A percentile compares a stretch with the other conserved stretches of the same genome.
Conservation (phyloP, 305 asterid genomes). For the Nicotiana rustica region DNA sequence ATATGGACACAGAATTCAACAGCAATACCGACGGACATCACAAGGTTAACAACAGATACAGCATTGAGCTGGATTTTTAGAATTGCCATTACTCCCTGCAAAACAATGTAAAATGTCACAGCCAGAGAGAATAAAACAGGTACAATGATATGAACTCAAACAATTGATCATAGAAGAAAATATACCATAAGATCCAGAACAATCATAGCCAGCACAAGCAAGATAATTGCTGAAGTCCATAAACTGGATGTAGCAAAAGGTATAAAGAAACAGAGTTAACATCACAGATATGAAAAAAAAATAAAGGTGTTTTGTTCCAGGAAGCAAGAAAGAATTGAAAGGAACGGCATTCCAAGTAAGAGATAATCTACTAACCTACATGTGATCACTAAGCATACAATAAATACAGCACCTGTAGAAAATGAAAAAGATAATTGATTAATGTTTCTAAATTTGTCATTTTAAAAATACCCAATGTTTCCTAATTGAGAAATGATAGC, state of each 20-base stretch:
- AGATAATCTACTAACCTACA: constrained; percentile 68
- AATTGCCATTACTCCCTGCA: constrained; percentile 96
- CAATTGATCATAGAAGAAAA: constrained; percentile 25
- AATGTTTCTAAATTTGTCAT: constrained; percentile 26
- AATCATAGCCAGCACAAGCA: constrained; percentile 86
- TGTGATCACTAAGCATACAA: constrained; percentile 89
- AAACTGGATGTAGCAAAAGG: constrained; percentile 57
- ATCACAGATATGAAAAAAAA: constrained; percentile 1
- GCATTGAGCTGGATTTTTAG: constrained; percentile 91
- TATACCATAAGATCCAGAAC: constrained; percentile 92
- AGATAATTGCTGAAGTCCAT: constrained; percentile 96
- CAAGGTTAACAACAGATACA: constrained; percentile 93
- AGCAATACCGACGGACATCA: constrained; percentile 97
- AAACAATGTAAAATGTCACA: constrained; percentile 25
- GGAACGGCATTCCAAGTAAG: constrained; percentile 31
- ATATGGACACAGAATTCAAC: constrained; percentile 99
- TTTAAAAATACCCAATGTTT: constrained; percentile 18
- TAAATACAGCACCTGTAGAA: constrained; percentile 85
- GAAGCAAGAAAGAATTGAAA: constrained; percentile 30
- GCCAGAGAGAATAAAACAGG: not conserved
- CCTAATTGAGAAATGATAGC: constrained; percentile 29
- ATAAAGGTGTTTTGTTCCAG: constrained; percentile 10
- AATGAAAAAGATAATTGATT: constrained; percentile 21
- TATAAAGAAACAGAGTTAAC: constrained; percentile 16
- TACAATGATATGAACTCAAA: not conserved